Evolutionary conservation across 2,329 filamentous ascomycete genomes (phyloP), one percentile per base, ranked within the genome.

Genomic region (Aurifilum marmelostoma): DNA sequence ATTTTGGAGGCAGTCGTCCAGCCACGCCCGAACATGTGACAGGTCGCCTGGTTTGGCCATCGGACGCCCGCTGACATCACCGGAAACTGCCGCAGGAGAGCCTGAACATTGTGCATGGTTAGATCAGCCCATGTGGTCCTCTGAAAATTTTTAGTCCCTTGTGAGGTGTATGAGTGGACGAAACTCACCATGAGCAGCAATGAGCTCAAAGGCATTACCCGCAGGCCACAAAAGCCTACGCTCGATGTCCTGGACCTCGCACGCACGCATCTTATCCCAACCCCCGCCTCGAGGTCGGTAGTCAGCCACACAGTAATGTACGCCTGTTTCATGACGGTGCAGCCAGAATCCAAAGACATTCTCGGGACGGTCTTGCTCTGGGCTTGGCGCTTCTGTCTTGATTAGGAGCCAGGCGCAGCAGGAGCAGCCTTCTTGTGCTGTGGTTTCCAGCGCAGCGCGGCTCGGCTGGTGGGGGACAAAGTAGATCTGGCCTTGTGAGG

Each of bases 291-390:
- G 34, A 16, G 59, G 59, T 29, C 37, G 37, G 29, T 47, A 62
- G 59, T 62, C 59, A 24, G 37, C 37, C 11, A 47, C 59, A n/a
- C 59, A 62, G 8, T 41, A 62, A 24, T 41, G 24, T 1, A 43
- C n/a, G n/a, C 59, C 59, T 3, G 6, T 6, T 1, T 8, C 3
- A 12, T 43, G 34, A 29, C 59, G 59, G 27, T 62, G 37, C n/a
- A 43, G 34, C 59, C 59, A 62, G 37, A 62, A 62, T 0, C 59
- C 59, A 43, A 62, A 62, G 37, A 62, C 59, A 43, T 27, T 29
- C 1, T 62, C 24, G 12, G 24, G n/a, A 18, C 29, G 37, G n/a
- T 62, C 24, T 29, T 43, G 59, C 37, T 62, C 59, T 18, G 37
- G 37, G 4, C 37, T 29, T 18, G 59, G 59, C 6, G 34, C 34